phyloP scores from a whole-genome alignment of 257 asterid species.

The Solanum pimpinellifolium region DNA sequence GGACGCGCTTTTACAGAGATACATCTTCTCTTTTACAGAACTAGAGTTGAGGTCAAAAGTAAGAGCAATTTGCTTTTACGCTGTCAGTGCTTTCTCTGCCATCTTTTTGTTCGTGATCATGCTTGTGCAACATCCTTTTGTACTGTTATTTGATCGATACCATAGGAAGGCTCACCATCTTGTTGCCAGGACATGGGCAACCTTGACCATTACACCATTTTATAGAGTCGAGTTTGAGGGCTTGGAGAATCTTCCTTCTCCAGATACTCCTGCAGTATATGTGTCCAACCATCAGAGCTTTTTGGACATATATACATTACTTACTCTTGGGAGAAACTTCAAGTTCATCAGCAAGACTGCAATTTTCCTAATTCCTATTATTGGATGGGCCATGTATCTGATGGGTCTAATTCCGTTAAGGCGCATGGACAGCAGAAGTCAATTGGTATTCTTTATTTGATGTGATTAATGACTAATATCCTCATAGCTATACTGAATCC shows the following conservation, averaged over 20 bases:
- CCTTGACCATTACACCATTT: slow-evolving; percentile 58
- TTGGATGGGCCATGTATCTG: slow-evolving; percentile 98
- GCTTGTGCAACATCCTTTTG: slow-evolving; percentile 77
- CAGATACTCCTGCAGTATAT: slow-evolving; percentile 71
- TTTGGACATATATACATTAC: slow-evolving; percentile 79
- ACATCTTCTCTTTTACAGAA: slow-evolving; percentile 32
- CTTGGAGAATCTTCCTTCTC: slow-evolving; percentile 67
- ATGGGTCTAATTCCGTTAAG: slow-evolving; percentile 81
- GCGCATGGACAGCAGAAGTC: slow-evolving; percentile 97
- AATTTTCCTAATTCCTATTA: slow-evolving; percentile 73
- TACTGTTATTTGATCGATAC: slow-evolving; percentile 71
- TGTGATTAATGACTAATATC: not conserved
- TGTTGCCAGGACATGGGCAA: slow-evolving; percentile 75
- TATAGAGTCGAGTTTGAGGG: slow-evolving; percentile 69
- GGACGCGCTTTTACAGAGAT: not conserved
- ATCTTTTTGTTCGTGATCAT: slow-evolving; percentile 53
- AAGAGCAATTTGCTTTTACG: slow-evolving; percentile 71
- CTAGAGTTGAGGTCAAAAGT: slow-evolving; percentile 43
- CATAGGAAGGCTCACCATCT: slow-evolving; percentile 65
- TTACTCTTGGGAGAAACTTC: slow-evolving; percentile 83
- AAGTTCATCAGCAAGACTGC: slow-evolving; percentile 97
- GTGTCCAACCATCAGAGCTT: slow-evolving; percentile 98
- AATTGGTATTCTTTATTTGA: slow-evolving; percentile 41
- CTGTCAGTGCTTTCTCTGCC: slow-evolving; percentile 57
- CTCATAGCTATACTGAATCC: not conserved